Percentiles rank a stretch among this genome's conserved stretches.
These are phyloP conservation scores for Austroboletus novae-zelandiae DNA, from an alignment of 1,284 basidiomycete genomes.

Conservation along the genomic window DNA sequence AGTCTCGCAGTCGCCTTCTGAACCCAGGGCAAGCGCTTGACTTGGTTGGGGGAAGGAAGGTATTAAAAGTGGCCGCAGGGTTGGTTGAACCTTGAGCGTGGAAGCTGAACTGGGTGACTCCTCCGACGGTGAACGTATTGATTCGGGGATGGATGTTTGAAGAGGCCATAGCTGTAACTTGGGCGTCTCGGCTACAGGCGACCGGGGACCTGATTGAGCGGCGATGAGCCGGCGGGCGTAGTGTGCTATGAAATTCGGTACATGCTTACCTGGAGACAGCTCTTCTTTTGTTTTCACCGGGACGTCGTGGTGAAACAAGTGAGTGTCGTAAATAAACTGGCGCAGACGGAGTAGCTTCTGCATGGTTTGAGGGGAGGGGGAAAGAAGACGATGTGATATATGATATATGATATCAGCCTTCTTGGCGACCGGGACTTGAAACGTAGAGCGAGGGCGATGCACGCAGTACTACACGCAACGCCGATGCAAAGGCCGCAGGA, in stretches of 20 bases:
- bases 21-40: neutral
- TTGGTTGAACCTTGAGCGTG: neutral
- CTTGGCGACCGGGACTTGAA: neutral
- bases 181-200: neutral
- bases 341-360: constrained; percentile 1
- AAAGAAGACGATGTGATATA: neutral
- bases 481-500: neutral
- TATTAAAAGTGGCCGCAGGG: neutral
- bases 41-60: neutral
- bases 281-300: neutral
- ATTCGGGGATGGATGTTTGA: too few species aligned
- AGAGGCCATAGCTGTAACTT: too few species aligned
- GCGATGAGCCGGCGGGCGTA: constrained; percentile 3
- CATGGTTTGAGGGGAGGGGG: neutral
- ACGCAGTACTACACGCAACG: too few species aligned
- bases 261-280: constrained; percentile 12
- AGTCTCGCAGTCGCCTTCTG: neutral
- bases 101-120: neutral
- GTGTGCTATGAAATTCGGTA: neutral
- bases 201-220: neutral
- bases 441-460: neutral
- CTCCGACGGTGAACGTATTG: neutral
- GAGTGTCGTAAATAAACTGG: constrained; percentile 1
- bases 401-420: neutral
- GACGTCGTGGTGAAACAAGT: neutral